Base-by-base conservation (phyloP, 2,329 filamentous ascomycete genomes). In the Mycosphaerella sp. region DNA sequence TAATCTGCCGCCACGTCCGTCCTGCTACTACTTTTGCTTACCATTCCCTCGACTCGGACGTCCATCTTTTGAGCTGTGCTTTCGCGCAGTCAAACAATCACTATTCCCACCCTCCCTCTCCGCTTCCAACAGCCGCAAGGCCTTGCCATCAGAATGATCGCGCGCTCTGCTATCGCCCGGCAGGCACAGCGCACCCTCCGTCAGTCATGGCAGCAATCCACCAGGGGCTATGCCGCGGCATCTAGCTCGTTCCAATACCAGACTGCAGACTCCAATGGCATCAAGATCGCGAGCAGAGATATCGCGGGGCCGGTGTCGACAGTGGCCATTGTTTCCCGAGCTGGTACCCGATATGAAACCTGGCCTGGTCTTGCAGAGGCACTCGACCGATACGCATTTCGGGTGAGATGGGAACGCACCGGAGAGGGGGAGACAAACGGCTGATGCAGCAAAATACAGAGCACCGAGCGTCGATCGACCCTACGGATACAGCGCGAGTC, bases 311-410 rank as follows among this genome's bases (percentile, higher is more conserved):
- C 90, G 63, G 95, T 92, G 59, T 90, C 91, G 59, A 95, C 89
- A 69, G 81, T 98, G 63, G 90, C 91, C 53, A 75, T 98, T 62
- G 89, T 98, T 71, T 84, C 91, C 64, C 95, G 95, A 80, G 93
- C 90, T 60, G 93, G 93, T 69, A 95, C 92, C 61, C 82, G 93
- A 74, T 97, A 92, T 75, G 85, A 98, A 79, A 82, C 88, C 61
- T 80, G 87, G 64, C 93, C 93, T 60, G 93, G 93, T 62, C 81
- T 96, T 73, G 86, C 92, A 61, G 86, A 91, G 70, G 92, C 87
- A 55, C 81, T 98, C 63, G 87, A 93, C 78, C 87, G 89, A 73
- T 98, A 95, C 78, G 92, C 95, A 62, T 98, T 96, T 84, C 95
- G 95, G 88, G 93, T 90, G 73, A 66, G 75, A 39, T 50, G 44